Percentiles rank a stretch among this genome's conserved stretches.
These are phyloP conservation scores for Cenchrus purpureus DNA, from an alignment of 176 grass and related monocot genomes.

Conservation along the genomic window DNA sequence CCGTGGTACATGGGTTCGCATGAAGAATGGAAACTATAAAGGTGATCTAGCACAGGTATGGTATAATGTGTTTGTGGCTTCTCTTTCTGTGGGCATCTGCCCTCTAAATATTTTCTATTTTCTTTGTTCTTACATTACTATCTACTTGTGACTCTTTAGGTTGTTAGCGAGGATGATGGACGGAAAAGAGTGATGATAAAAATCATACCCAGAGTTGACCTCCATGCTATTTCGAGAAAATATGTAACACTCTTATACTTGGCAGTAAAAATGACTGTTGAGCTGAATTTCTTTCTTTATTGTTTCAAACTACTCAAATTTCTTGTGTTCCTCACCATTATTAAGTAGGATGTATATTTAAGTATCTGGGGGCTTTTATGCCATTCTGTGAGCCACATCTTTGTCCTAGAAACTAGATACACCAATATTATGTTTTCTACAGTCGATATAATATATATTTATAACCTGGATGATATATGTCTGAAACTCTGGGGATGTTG, in stretches of 20 bases:
- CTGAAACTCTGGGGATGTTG: not conserved
- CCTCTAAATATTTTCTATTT: conserved; percentile 33
- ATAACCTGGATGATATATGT: not conserved
- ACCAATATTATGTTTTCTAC: not conserved
- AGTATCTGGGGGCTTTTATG: not conserved
- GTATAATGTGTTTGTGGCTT: not conserved
- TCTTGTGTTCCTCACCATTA: not conserved
- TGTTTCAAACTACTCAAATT: not conserved
- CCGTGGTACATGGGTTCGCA: conserved; percentile 82
- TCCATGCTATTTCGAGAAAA: conserved; percentile 89
- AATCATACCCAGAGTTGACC: conserved; percentile 88
- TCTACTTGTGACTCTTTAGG: conserved; percentile 57
- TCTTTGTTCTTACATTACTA: conserved; percentile 40
- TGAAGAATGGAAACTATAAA: conserved; percentile 98
- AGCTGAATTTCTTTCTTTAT: conserved; percentile 8
- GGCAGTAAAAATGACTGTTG: conserved; percentile 1
- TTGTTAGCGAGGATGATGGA: conserved; percentile 66
- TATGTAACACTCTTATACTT: conserved; percentile 57
- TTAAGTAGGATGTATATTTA: not conserved
- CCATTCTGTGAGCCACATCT: conserved; percentile 1
- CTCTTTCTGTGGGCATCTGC: conserved; percentile 2
- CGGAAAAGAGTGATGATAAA: conserved; percentile 84
- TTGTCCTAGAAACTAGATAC: conserved; percentile 26
- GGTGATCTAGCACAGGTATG: conserved; percentile 88
- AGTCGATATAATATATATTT: conserved; percentile 1